phyloP scores from a whole-genome alignment of 1,139 yeast genomes.

The Lodderomyces metapsilosis region DNA sequence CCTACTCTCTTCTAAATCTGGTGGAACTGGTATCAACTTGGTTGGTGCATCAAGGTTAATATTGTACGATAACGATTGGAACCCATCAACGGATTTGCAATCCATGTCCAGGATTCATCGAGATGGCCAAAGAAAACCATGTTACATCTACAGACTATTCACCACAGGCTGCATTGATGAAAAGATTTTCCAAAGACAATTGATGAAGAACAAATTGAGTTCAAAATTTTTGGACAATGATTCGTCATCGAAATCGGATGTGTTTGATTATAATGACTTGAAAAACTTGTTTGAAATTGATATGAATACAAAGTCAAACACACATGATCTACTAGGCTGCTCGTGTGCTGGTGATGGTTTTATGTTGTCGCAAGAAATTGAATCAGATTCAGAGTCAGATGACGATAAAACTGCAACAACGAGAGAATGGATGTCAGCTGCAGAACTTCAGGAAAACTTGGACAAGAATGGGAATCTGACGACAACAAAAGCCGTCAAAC shows the following conservation, averaged over 20 bases:
- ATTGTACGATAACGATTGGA: constrained; percentile 90
- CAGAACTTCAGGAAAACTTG: constrained; percentile 12
- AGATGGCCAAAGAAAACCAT: constrained; percentile 84
- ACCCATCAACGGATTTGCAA: constrained; percentile 88
- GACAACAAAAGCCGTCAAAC: constrained; percentile 45
- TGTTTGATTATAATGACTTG: constrained; percentile 64
- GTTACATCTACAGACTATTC: constrained; percentile 76
- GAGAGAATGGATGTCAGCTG: constrained; percentile 50
- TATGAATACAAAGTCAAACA: constrained; percentile 56
- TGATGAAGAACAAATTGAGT: constrained; percentile 79
- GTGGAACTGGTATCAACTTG: constrained; percentile 90
- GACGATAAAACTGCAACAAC: constrained; percentile 11
- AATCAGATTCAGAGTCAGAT: constrained; percentile 12
- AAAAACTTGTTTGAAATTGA: constrained; percentile 70
- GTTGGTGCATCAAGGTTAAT: constrained; percentile 88
- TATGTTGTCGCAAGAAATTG: constrained; percentile 12
- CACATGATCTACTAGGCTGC: constrained; percentile 85
- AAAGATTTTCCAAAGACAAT: constrained; percentile 90
- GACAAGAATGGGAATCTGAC: constrained; percentile 20
- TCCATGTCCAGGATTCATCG: constrained; percentile 96
- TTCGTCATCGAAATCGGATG: constrained; percentile 34
- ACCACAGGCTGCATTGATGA: constrained; percentile 93
- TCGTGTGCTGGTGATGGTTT: constrained; percentile 49
- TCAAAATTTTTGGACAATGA: constrained; percentile 69
- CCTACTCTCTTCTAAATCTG: constrained; percentile 83